Conservation (phyloP, 2,329 filamentous ascomycete species). For the Aureobasidium zeae region DNA sequence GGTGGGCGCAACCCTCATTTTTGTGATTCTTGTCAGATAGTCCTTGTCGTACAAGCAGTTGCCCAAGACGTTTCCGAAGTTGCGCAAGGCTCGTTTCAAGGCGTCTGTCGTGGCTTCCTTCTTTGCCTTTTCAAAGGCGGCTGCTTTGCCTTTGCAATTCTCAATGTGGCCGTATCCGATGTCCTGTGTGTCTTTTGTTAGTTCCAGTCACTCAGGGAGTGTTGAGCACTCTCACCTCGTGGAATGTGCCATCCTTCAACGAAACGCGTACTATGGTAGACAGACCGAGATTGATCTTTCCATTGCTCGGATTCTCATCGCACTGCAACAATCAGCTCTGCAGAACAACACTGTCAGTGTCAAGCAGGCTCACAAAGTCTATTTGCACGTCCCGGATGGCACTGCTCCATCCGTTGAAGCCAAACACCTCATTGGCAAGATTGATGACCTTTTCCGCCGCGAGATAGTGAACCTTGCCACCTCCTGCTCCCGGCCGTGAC, state of each 20-base stretch:
- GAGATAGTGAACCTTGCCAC: constrained; percentile 83
- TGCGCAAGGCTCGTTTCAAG: constrained; percentile 78
- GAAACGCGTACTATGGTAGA: constrained; percentile 88
- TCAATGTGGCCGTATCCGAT: constrained; percentile 95
- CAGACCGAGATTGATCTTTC: constrained; percentile 73
- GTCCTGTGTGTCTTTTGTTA: constrained; percentile 47
- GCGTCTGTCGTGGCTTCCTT: constrained; percentile 96
- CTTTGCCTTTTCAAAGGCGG: constrained; percentile 96
- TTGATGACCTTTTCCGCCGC: constrained; percentile 95
- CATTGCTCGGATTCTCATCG: constrained; percentile 69
- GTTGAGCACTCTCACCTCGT: constrained; percentile 54
- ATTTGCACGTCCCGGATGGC: constrained; percentile 92
- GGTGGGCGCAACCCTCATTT: constrained; percentile 69
- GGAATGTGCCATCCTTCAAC: constrained; percentile 85
- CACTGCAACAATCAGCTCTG: constrained; percentile 36
- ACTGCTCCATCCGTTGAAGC: constrained; percentile 96
- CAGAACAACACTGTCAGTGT: constrained; percentile 2
- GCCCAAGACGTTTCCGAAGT: constrained; percentile 92
- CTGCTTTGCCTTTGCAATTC: constrained; percentile 89
- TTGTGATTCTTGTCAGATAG: constrained; percentile 81
- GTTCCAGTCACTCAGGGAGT: neutral
- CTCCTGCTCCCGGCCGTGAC: constrained; percentile 69
- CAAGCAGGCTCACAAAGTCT: constrained; percentile 58
- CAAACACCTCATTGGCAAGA: constrained; percentile 89
- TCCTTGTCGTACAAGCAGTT: constrained; percentile 98